A percentile compares a stretch with the other conserved stretches of the same genome.
These are phyloP conservation scores for Triticum dicoccoides DNA, from an alignment of 176 grass and related monocot genomes.

Conservation along the genomic window DNA sequence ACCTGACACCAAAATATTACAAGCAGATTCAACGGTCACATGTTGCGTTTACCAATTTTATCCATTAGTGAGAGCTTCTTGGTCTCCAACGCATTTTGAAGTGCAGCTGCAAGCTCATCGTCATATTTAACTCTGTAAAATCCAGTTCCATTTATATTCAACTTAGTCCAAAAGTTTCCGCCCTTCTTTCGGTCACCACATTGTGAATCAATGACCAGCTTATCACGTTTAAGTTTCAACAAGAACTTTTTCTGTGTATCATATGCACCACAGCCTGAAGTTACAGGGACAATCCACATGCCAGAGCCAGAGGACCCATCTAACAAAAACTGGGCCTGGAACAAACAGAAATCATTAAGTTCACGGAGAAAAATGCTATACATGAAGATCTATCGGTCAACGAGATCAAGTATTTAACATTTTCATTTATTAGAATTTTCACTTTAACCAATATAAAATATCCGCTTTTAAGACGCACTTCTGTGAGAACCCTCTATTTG, in stretches of 20 bases:
- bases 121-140: slow-evolving; percentile 93
- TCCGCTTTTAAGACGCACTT: not conserved
- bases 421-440: not conserved
- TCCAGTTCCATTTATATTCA: slow-evolving; percentile 80
- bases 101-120: slow-evolving; percentile 58
- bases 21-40: slow-evolving; percentile 13
- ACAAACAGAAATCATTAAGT: slow-evolving; percentile 26
- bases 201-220: slow-evolving; percentile 38
- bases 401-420: not conserved
- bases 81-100: slow-evolving; percentile 63
- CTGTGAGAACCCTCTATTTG: not conserved
- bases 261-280: slow-evolving; percentile 55
- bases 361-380: slow-evolving; percentile 4
- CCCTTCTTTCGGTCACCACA: slow-evolving; percentile 35
- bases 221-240: slow-evolving; percentile 64
- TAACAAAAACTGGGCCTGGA: slow-evolving; percentile 81
- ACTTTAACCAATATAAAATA: not conserved
- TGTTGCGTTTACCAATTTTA: slow-evolving; percentile 65
- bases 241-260: slow-evolving; percentile 48
- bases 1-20: not conserved
- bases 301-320: slow-evolving; percentile 58
- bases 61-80: slow-evolving; percentile 73
- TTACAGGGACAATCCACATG: slow-evolving; percentile 84
- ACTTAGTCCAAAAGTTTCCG: slow-evolving; percentile 68
- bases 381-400: not conserved